A percentile compares a stretch with the other conserved stretches of the same genome.
Conservation (phyloP, 768 basidiomycete genomes). For the Mrakia frigida region DNA sequence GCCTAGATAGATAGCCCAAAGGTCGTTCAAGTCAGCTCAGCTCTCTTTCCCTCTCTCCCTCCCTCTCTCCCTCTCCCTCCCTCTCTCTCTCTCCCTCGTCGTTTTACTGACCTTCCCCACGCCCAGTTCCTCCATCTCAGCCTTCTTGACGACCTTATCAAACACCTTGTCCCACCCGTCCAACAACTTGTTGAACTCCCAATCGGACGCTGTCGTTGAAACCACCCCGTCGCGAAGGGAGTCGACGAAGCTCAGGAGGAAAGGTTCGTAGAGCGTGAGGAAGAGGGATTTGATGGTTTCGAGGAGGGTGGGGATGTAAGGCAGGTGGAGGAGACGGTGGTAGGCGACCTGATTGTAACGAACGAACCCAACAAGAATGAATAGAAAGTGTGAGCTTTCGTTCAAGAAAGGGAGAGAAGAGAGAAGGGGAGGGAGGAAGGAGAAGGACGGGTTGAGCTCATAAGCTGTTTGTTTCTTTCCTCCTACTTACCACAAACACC, state of each 20-base stretch:
- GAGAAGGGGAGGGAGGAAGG: background rate
- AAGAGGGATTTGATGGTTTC: slow-evolving; percentile 27
- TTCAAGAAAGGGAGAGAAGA: background rate
- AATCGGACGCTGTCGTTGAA: slow-evolving; percentile 42
- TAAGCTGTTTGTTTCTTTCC: background rate
- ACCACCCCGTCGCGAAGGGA: background rate
- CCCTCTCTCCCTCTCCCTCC: slow-evolving; percentile 19
- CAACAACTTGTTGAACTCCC: slow-evolving; percentile 67
- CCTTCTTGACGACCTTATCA: slow-evolving; percentile 60
- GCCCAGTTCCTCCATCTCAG: slow-evolving; percentile 56
- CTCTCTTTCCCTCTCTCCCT: background rate
- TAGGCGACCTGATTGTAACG: slow-evolving; percentile 33
- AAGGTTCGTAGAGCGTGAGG: slow-evolving; percentile 25
- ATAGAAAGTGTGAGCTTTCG: too few relatives aligned
- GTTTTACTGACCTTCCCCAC: slow-evolving; percentile 61
- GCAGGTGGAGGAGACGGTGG: slow-evolving; percentile 27
- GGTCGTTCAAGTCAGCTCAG: background rate
- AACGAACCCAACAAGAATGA: too few relatives aligned
- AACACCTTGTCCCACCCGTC: slow-evolving; percentile 77
- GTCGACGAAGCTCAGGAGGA: slow-evolving; percentile 11
- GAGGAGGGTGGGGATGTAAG: slow-evolving; percentile 28
- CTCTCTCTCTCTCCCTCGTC: slow-evolving; percentile 11
- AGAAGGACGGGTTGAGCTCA: background rate
- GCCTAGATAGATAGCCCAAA: background rate
- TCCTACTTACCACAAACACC: slow-evolving; percentile 78